Evolutionary conservation across 768 basidiomycete genomes (phyloP).

Genomic region (Lactifluus piperatus): DNA sequence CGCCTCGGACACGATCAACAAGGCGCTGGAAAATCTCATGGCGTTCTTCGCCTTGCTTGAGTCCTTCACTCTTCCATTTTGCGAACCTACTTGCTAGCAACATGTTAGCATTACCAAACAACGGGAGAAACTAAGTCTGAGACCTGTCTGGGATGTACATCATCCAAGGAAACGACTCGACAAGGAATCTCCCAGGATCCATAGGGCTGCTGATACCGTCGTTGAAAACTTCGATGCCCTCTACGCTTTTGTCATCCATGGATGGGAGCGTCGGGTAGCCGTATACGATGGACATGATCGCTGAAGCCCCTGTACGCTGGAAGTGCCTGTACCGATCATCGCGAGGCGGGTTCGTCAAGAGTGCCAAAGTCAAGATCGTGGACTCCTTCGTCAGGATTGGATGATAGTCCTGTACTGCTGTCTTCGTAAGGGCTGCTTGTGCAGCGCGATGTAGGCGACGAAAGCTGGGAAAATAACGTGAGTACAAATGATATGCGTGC

Average conservation of each 20-base stretch:
- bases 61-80: slow-evolving; percentile 7
- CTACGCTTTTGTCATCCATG: background rate
- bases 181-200: background rate
- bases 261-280: slow-evolving; percentile 10
- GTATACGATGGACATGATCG: slow-evolving; percentile 24
- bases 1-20: slow-evolving; percentile 1
- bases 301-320: slow-evolving; percentile 22
- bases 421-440: slow-evolving; percentile 27
- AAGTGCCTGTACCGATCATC: slow-evolving; percentile 26
- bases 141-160: slow-evolving; percentile 6
- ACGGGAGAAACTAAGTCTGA: background rate
- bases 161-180: slow-evolving; percentile 12
- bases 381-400: slow-evolving; percentile 26
- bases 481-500: background rate
- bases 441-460: slow-evolving; percentile 27
- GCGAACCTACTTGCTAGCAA: background rate
- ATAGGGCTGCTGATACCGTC: background rate
- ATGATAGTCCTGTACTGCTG: slow-evolving; percentile 20
- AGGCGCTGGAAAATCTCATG: background rate
- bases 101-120: background rate
- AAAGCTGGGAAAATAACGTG: slow-evolving; percentile 22
- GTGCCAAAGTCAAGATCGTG: slow-evolving; percentile 22
- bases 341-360: slow-evolving; percentile 23
- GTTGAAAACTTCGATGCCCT: background rate
- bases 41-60: background rate